Conservation (phyloP, 805 yeast species). For the Priceomyces melissophilus region DNA sequence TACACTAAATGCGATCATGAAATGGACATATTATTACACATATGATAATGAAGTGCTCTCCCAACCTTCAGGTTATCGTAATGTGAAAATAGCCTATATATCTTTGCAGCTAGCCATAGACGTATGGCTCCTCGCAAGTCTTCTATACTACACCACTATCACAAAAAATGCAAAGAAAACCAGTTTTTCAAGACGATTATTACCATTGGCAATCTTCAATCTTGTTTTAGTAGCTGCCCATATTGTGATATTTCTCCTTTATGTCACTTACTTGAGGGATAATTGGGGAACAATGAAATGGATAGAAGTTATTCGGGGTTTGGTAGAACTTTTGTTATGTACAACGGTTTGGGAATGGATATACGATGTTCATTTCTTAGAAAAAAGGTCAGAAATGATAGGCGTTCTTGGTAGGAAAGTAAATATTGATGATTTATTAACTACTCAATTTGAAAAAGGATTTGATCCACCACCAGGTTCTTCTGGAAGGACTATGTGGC, state of each 20-base stretch:
- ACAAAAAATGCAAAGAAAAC: slow-evolving; percentile 35
- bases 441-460: slow-evolving; percentile 1
- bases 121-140: slow-evolving; percentile 27
- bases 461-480: too few species aligned
- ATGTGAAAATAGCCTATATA: slow-evolving; percentile 26
- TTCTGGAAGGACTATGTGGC: too few species aligned
- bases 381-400: slow-evolving; percentile 46
- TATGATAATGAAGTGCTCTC: not conserved
- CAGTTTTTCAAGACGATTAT: slow-evolving; percentile 43
- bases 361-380: slow-evolving; percentile 49
- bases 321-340: slow-evolving; percentile 47
- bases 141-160: slow-evolving; percentile 36
- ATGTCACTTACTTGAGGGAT: slow-evolving; percentile 21
- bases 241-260: slow-evolving; percentile 24
- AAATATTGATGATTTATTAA: slow-evolving; percentile 42
- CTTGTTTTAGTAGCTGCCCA: slow-evolving; percentile 40
- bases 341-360: slow-evolving; percentile 69
- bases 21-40: slow-evolving; percentile 1
- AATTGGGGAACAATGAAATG: slow-evolving; percentile 49
- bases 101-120: slow-evolving; percentile 25
- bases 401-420: slow-evolving; percentile 63
- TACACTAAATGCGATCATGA: not conserved
- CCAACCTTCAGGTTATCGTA: slow-evolving; percentile 1
- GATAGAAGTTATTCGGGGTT: slow-evolving; percentile 37
- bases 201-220: slow-evolving; percentile 49